phyloP scores from a whole-genome alignment of 345 rosid genomes.

The Aethionema arabicum region DNA sequence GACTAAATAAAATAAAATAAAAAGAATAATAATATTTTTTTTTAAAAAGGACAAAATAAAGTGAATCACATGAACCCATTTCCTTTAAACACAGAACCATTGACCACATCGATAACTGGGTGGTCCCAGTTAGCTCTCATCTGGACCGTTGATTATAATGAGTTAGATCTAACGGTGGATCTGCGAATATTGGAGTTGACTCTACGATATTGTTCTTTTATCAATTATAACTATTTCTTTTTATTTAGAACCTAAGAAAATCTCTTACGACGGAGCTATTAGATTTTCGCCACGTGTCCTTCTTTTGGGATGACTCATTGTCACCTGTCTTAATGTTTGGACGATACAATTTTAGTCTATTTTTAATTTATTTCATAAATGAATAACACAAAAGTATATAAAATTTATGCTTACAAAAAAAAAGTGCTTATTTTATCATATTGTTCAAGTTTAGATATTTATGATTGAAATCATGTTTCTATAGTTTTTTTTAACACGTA shows the following conservation, averaged over 20 bases:
- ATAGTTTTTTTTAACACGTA: too few relatives aligned
- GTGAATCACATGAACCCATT: conserved; percentile 31
- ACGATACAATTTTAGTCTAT: too few relatives aligned
- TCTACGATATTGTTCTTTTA: conserved; percentile 24
- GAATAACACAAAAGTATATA: too few relatives aligned
- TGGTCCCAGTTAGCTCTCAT: conserved; percentile 21
- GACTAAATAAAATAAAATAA: conserved; percentile 11
- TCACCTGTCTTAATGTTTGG: conserved; percentile 6
- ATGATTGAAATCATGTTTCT: too few relatives aligned
- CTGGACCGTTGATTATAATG: conserved; percentile 13
- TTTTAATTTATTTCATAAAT: too few relatives aligned
- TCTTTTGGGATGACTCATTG: conserved; percentile 10
- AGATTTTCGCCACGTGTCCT: conserved; percentile 13
- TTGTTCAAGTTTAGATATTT: too few relatives aligned
- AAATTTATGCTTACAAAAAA: too few relatives aligned
- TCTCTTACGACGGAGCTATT: conserved; percentile 2
- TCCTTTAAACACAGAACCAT: conserved; percentile 12
- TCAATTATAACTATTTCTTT: background rate
- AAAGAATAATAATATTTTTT: too few relatives aligned
- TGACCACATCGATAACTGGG: conserved; percentile 29
- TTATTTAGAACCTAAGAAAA: conserved; percentile 13
- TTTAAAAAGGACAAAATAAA: background rate
- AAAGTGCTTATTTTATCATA: too few relatives aligned
- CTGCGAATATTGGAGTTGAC: conserved; percentile 31
- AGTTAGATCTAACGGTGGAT: conserved; percentile 33